Evolutionary conservation across 805 yeast species (phyloP), one percentile per base, ranked within the genome.

Genomic region (Candida berthetii): DNA sequence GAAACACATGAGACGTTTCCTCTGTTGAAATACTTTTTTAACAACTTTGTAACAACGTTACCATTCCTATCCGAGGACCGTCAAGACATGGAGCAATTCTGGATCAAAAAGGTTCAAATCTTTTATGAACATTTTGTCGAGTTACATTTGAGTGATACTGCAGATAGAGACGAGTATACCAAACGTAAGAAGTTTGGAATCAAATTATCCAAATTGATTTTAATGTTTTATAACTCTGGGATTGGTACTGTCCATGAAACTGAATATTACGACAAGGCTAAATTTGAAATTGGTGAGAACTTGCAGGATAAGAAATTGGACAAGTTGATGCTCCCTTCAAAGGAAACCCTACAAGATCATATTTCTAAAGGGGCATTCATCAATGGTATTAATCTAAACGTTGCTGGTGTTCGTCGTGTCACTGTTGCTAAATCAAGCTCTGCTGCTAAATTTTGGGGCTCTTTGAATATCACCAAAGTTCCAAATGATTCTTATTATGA

Each of bases 51-150:
- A 3, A 67, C 71, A 40, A 76, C 82, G 1, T 83, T 91, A 51
- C 98, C 99, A 0, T 82, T 89, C 54, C 66, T 93, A 27, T 61
- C 80, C 1, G 50, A 54, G 29, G 54, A 63, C 20, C 41, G 58
- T 36, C 58, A 61, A 1, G 63, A 71, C 33, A 71, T 75, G 35
- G 72, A 74, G 35, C 77, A 78, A 39, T 86, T 91, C 54, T 91
- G 97, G 96, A 76, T 77, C 39, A 69, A 66, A 36, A 81, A 82
- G 37, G 80, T 89, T 0, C 96, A 90, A 61, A 80, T 81, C 20
- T 87, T 90, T 54, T 76, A 83, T 54, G 95, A 89, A 55, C 75
- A 82, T 42, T 81, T 93, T 64, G 82, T 85, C 60, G 64, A 71
- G 17, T 78, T 86, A 57, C 76, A 78, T 35, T 77, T 91, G 38